Evolutionary conservation across 805 yeast species (phyloP).

Genomic region (Barnettozyma sucrosica): DNA sequence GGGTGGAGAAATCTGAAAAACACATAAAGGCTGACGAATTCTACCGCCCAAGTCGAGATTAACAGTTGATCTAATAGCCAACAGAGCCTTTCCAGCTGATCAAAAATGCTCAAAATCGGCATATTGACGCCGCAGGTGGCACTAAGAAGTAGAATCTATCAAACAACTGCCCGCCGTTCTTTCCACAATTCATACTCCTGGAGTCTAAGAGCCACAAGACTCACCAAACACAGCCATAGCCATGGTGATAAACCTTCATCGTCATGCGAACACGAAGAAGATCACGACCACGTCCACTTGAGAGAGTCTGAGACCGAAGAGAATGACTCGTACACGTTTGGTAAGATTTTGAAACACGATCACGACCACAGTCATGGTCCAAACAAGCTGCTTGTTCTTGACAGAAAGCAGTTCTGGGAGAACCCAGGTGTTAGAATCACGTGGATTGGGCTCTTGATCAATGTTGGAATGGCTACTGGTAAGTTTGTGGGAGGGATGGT

Average conservation of each 20-base stretch:
- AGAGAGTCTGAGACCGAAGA: conserved; percentile 37
- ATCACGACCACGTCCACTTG: conserved; percentile 37
- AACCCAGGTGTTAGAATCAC: conserved; percentile 93
- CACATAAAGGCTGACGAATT: not conserved
- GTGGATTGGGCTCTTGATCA: conserved; percentile 81
- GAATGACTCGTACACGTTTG: conserved; percentile 35
- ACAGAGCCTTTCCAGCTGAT: too few relatives aligned
- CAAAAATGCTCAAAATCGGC: conserved; percentile 8
- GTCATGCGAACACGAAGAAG: conserved; percentile 10
- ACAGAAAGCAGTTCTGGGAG: conserved; percentile 39
- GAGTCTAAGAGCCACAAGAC: conserved; percentile 4
- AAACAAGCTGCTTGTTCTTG: conserved; percentile 29
- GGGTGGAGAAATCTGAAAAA: conserved; percentile 1
- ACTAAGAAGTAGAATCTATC: not conserved
- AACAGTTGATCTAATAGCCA: not conserved
- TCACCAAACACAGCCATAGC: conserved; percentile 23
- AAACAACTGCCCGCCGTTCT: conserved; percentile 4
- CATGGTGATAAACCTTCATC: conserved; percentile 14
- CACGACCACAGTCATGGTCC: conserved; percentile 33
- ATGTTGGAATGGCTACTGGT: conserved; percentile 78
- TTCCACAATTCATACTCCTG: conserved; percentile 4
- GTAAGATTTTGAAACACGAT: conserved; percentile 27
- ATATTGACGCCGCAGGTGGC: conserved; percentile 1
- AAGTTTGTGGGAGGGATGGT: conserved; percentile 86
- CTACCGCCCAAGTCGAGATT: not conserved